Base-by-base conservation (phyloP, 257 asterid genomes). In the Nicotiana otophora region DNA sequence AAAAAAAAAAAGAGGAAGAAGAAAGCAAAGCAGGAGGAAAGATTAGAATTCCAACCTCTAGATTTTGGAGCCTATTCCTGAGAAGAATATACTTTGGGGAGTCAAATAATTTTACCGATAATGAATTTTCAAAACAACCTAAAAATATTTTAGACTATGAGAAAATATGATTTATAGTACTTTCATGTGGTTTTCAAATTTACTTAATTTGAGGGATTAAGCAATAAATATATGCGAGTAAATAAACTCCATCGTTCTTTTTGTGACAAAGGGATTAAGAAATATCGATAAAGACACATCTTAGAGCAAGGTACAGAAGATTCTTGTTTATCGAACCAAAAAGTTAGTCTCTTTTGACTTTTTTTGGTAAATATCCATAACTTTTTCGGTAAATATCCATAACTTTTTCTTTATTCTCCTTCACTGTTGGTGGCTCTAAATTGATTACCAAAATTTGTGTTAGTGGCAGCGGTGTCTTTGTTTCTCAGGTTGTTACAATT, bases 351-450 rank as follows among this genome's bases (percentile, higher is more conserved):
- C 60, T 72, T 20, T 61, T 20, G 5, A 42, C 14, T 12, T 46
- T 12, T 72, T 72, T 46, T 23, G 39, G 7, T 14, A 46, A 46
- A 31, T 72, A 48, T 72, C 23, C 61, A 48, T 12, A 42, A 58
- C 61, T 72, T 46, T n/a, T 46, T 48, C 39, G 39, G 7, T 14
- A 46, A 46, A 31, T 72, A 48, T 72, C 23, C 61, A 48, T 12
- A 42, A 58, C 61, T 72, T 46, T n/a, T 46, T 48, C 39, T 72
- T 72, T 46, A 23, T 72, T 72, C 79, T 16, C 63, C 30, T 75
- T 75, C 80, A 75, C 80, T 75, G 80, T 75, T 51, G 23, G 63
- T 51, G 80, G 80, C 80, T 74, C 5, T 48, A 46, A 6, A 42
- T 42, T 42, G 60, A 20, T 23, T 20, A 23, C 36, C 36, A 1